phyloP scores from a whole-genome alignment of 2,329 filamentous ascomycete genomes.

The Scleromitrula shiraiana region DNA sequence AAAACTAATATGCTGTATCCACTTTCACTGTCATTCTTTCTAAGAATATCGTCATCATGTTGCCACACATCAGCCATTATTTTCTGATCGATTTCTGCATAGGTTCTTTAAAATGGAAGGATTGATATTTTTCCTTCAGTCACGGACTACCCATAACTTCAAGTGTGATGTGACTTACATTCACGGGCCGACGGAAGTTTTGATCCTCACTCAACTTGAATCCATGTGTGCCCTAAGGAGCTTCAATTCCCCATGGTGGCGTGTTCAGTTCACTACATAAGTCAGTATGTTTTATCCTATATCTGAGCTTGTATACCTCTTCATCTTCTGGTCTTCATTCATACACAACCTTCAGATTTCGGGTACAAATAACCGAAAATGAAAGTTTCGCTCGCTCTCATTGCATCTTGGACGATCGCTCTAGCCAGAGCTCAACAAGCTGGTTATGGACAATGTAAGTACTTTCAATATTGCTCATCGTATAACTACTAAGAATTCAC shows the following conservation, averaged over 20 bases:
- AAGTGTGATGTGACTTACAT: too few species aligned
- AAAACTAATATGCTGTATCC: not conserved
- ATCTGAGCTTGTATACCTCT: not conserved
- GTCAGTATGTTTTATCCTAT: not conserved
- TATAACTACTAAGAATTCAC: not conserved
- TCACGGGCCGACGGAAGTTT: not conserved
- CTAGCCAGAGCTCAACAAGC: not conserved
- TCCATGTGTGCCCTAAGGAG: not conserved
- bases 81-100: not conserved
- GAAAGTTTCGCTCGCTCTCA: constrained; percentile 2
- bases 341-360: not conserved
- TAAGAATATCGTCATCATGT: not conserved
- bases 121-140: constrained; percentile 2
- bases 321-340: not conserved
- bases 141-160: not conserved
- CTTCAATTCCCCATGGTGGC: not conserved
- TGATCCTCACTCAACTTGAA: not conserved
- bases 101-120: not conserved
- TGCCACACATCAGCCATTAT: not conserved
- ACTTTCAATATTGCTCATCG: not conserved
- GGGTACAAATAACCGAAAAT: not conserved
- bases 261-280: not conserved
- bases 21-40: not conserved
- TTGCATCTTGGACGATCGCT: not conserved
- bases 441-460: constrained; percentile 3